phyloP scores from a whole-genome alignment of 768 basidiomycete genomes.

The Dentipellis fragilis region DNA sequence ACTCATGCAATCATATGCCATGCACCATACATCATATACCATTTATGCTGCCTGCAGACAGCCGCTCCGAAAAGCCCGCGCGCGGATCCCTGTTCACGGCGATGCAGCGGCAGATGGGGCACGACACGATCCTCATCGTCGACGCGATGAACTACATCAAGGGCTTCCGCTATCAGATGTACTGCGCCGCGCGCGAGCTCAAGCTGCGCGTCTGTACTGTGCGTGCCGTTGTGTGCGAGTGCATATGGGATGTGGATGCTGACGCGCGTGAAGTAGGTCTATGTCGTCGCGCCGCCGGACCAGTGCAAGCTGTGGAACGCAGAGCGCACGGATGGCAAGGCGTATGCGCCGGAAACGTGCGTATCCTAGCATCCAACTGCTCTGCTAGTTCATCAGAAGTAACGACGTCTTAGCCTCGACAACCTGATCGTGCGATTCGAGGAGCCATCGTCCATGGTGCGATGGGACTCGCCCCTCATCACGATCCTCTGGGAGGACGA shows the following conservation, averaged over 20 bases:
- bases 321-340: slow-evolving; percentile 31
- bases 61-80: slow-evolving; percentile 79
- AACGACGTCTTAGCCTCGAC: slow-evolving; percentile 46
- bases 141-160: slow-evolving; percentile 97
- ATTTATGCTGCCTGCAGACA: slow-evolving; percentile 34
- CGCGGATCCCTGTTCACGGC: slow-evolving; percentile 77
- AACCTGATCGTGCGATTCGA: slow-evolving; percentile 86
- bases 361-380: background rate
- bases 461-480: slow-evolving; percentile 96
- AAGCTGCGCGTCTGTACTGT: slow-evolving; percentile 85
- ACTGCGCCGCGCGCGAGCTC: slow-evolving; percentile 87
- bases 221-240: slow-evolving; percentile 17
- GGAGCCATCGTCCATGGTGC: slow-evolving; percentile 96
- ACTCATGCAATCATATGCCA: background rate
- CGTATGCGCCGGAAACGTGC: slow-evolving; percentile 69
- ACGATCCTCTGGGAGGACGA: slow-evolving; percentile 72
- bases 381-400: background rate
- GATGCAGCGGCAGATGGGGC: slow-evolving; percentile 61
- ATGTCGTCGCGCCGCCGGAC: slow-evolving; percentile 65
- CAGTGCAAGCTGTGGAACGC: slow-evolving; percentile 72
- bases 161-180: slow-evolving; percentile 96
- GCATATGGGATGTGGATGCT: background rate
- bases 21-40: background rate
- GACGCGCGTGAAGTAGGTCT: slow-evolving; percentile 40
- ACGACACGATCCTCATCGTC: slow-evolving; percentile 74